A percentile compares a stretch with the other conserved stretches of the same genome.
These are phyloP conservation scores for Hydnomerulius pinastri DNA, from an alignment of 768 basidiomycete species.

Conservation along the genomic window DNA sequence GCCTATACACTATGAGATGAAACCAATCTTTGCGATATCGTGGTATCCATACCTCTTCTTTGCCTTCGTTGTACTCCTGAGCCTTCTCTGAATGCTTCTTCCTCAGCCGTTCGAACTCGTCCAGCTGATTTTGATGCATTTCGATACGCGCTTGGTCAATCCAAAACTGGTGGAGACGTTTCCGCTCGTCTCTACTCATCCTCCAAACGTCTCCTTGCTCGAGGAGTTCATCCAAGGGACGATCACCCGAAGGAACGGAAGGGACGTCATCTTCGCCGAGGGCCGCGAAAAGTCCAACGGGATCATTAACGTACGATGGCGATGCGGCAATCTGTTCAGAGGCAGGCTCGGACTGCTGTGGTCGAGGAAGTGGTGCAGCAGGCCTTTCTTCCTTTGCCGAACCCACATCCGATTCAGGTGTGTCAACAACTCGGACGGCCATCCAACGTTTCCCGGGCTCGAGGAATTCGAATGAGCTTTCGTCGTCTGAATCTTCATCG, in stretches of 20 bases:
- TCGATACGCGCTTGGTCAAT: conserved; percentile 38
- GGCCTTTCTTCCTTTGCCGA: background rate
- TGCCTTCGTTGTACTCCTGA: conserved; percentile 39
- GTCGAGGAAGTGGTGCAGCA: background rate
- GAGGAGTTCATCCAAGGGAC: conserved; percentile 41
- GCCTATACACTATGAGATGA: conserved; percentile 37
- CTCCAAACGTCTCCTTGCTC: conserved; percentile 47
- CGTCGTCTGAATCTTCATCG: conserved; percentile 11
- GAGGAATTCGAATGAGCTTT: background rate
- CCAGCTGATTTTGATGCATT: conserved; percentile 30
- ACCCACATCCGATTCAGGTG: background rate
- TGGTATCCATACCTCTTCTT: conserved; percentile 50
- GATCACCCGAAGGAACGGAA: conserved; percentile 35
- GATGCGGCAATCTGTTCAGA: background rate
- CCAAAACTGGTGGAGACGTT: conserved; percentile 48
- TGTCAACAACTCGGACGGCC: background rate
- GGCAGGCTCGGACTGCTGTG: background rate
- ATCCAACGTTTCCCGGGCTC: conserved; percentile 37
- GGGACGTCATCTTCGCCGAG: conserved; percentile 42
- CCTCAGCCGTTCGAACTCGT: conserved; percentile 47
- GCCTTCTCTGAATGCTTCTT: conserved; percentile 43
- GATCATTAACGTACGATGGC: conserved; percentile 25
- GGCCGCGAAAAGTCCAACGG: conserved; percentile 37
- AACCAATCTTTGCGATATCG: background rate
- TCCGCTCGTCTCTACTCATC: conserved; percentile 53